Base-by-base conservation (phyloP, 352 stramenopile genomes). In the Phytopythium helicoides region DNA sequence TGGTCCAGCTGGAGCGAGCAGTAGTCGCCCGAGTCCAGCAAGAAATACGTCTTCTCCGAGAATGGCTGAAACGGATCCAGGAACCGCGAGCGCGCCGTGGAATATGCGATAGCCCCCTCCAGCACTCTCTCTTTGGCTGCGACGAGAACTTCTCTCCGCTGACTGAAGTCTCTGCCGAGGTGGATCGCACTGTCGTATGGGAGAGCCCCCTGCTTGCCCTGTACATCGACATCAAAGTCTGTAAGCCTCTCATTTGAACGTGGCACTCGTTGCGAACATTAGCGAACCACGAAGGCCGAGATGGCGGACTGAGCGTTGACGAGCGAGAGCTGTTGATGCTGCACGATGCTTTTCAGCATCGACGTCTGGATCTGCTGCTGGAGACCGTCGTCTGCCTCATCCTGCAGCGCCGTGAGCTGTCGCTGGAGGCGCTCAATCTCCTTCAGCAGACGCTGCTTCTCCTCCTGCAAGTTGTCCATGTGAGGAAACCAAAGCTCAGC, bases 1-100 rank as follows among this genome's bases (percentile, higher is more conserved):
- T 73, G 67, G 36, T 45, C 38, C 7, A 82, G 77, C 15, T 63
- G 60, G 21, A 76, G 52, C n/a, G 57, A 65, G 44, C 71, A 82
- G 22, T 57, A 68, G 39, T 85, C 73, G 12, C 76, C 71, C 25
- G 62, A 54, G 0, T 56, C 40, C 0, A 60, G 66, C 28, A 75
- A 58, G 44, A 76, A 84, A 15, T 62, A 59, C 46, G 76, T 66
- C 18, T 76, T 60, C 14, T 72, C 64, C 3, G 58, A 52, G 39
- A 78, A 74, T 22, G 68, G 64, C 39, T 63, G 67, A 25, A 52
- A 47, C 2, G 68, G 47, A 38, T 86, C 69, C 0, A 81, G 38
- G 23, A 73, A 62, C 1, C 58, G 49, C 6, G 63, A 76, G 16
- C 75, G 71, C 35, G 76, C 62, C 25, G 56, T 50, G 28, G 80